Conservation (phyloP, 179 eudicot genomes). For the Sideroxylon spinosum region DNA sequence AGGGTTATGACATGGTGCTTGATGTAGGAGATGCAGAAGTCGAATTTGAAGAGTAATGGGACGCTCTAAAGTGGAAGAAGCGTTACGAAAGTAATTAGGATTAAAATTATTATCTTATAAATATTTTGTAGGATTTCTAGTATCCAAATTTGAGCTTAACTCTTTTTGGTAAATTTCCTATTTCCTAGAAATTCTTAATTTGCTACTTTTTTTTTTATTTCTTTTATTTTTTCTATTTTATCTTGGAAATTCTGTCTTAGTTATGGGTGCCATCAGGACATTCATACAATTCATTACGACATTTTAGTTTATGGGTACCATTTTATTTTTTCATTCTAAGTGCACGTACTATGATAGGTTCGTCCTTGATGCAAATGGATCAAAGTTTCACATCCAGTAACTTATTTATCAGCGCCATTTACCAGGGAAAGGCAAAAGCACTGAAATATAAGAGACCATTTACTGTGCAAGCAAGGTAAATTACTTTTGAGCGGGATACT, state of each 20-base stretch:
- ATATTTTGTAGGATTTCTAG: no score
- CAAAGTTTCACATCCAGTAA: slow-evolving; percentile 31
- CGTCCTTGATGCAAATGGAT: slow-evolving; percentile 32
- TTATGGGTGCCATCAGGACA: no score
- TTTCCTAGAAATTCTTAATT: no score
- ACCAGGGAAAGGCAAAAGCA: slow-evolving; percentile 26
- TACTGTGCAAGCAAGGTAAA: slow-evolving; percentile 37
- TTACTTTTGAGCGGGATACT: neutral
- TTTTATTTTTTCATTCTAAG: slow-evolving; percentile 3
- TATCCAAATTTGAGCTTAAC: no score
- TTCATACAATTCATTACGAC: neutral
- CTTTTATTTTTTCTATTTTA: no score
- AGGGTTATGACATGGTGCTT: neutral
- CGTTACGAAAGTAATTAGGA: no score
- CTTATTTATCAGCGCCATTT: slow-evolving; percentile 24
- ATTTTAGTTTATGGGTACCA: slow-evolving; percentile 2
- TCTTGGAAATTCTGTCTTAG: no score
- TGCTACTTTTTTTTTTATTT: no score
- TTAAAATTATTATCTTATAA: no score
- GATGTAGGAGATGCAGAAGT: neutral
- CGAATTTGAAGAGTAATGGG: no score
- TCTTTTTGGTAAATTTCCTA: no score
- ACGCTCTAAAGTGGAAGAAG: no score
- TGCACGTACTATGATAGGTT: slow-evolving; percentile 23
- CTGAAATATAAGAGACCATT: slow-evolving; percentile 26